Evolutionary conservation across 139 green algal genomes (phyloP).

Genomic region (Coccomyxa sp.): DNA sequence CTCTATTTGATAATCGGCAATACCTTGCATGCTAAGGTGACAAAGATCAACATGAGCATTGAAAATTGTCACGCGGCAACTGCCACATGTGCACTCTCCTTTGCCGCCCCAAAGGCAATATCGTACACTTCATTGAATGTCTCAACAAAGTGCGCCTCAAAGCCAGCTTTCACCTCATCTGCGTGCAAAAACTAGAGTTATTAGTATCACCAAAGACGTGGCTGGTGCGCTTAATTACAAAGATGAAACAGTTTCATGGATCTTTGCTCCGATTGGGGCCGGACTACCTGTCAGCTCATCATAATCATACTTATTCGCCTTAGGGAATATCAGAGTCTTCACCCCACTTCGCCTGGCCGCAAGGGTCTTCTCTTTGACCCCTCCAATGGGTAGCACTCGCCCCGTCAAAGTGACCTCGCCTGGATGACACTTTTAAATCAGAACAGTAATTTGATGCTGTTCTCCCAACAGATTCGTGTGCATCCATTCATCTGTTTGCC

Average conservation of each 20-base stretch:
- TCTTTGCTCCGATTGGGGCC: background rate
- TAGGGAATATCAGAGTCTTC: slow-evolving; percentile 73
- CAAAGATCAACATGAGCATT: background rate
- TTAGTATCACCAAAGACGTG: background rate
- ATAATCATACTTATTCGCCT: slow-evolving; percentile 86
- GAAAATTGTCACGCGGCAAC: background rate
- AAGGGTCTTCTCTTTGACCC: slow-evolving; percentile 93
- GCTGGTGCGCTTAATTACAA: background rate
- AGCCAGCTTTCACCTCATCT: slow-evolving; percentile 75
- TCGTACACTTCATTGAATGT: slow-evolving; percentile 78
- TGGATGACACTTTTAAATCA: slow-evolving; percentile 7
- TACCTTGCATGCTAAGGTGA: too few relatives aligned
- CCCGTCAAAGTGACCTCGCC: slow-evolving; percentile 94
- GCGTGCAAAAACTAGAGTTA: background rate
- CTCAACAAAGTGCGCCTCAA: slow-evolving; percentile 86
- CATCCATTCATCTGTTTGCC: background rate
- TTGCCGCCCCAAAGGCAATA: background rate
- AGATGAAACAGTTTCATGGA: background rate
- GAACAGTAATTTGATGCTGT: background rate
- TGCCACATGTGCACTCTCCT: background rate
- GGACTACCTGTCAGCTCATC: slow-evolving; percentile 75
- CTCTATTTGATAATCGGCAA: too few relatives aligned
- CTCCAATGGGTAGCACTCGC: slow-evolving; percentile 86
- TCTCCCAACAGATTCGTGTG: background rate
- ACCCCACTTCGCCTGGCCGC: slow-evolving; percentile 72